Evolutionary conservation across 2,329 filamentous ascomycete genomes (phyloP).

Genomic region (Fusarium sp.): DNA sequence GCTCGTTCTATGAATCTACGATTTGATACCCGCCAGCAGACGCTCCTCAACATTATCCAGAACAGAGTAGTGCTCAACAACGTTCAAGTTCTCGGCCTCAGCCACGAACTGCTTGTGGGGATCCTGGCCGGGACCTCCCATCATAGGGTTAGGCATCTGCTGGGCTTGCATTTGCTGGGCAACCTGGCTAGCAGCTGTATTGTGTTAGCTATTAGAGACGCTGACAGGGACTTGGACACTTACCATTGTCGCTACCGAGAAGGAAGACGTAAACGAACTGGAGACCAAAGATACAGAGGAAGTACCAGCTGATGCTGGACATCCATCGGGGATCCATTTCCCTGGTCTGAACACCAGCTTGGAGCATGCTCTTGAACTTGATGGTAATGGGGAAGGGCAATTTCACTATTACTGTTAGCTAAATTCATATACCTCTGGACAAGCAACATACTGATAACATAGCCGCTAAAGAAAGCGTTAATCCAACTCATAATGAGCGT

Average conservation of each 20-base stretch:
- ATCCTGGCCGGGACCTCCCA: constrained; percentile 94
- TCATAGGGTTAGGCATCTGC: constrained; percentile 69
- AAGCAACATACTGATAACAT: constrained; percentile 85
- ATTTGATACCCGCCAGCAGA: constrained; percentile 72
- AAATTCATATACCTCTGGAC: not conserved
- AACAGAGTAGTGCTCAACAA: constrained; percentile 93
- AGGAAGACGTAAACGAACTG: constrained; percentile 98
- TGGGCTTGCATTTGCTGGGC: constrained; percentile 88
- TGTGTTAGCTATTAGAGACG: constrained; percentile 19
- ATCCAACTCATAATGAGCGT: constrained; percentile 99
- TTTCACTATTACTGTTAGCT: constrained; percentile 76
- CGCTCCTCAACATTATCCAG: constrained; percentile 90
- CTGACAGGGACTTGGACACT: constrained; percentile 52
- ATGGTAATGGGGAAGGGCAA: constrained; percentile 96
- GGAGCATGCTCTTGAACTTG: constrained; percentile 99
- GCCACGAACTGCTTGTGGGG: constrained; percentile 94
- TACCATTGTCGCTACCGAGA: constrained; percentile 95
- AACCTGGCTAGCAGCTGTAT: constrained; percentile 88
- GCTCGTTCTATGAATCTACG: constrained; percentile 54
- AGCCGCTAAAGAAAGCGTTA: constrained; percentile 98
- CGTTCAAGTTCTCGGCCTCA: constrained; percentile 95
- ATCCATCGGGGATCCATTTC: constrained; percentile 99
- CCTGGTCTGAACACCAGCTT: constrained; percentile 94
- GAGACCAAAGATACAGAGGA: constrained; percentile 95
- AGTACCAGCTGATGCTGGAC: constrained; percentile 98